phyloP scores from a whole-genome alignment of 2,329 filamentous ascomycete species.

The Cytospora schulzeri region DNA sequence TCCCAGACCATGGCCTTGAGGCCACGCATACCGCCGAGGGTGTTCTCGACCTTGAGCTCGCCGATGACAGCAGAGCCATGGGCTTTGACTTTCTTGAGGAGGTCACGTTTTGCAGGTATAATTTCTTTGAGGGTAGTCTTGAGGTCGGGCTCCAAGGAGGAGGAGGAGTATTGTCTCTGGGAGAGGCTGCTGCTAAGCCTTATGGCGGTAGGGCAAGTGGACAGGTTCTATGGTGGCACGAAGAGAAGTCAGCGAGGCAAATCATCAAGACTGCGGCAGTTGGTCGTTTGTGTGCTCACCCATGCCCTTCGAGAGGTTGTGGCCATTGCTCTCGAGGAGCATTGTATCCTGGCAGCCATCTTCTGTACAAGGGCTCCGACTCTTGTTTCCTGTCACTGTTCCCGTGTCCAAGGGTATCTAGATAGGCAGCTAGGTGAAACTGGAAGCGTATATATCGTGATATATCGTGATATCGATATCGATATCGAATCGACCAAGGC shows the following conservation, averaged over 20 bases:
- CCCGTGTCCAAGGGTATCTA: too few relatives aligned
- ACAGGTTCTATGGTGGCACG: conserved; percentile 34
- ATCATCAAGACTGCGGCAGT: background rate
- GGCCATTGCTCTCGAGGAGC: conserved; percentile 23
- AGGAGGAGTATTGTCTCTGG: conserved; percentile 67
- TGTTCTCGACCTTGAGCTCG: conserved; percentile 91
- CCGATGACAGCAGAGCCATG: conserved; percentile 81
- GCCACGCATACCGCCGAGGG: conserved; percentile 94
- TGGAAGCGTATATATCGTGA: background rate
- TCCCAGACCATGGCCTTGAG: conserved; percentile 99
- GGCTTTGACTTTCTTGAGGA: conserved; percentile 90
- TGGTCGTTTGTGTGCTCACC: conserved; percentile 8
- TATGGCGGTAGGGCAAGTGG: conserved; percentile 29
- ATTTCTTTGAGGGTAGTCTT: conserved; percentile 81
- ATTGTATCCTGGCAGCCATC: conserved; percentile 25
- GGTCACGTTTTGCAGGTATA: conserved; percentile 90
- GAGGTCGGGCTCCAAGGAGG: conserved; percentile 80
- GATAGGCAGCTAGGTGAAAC: too few relatives aligned
- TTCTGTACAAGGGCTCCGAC: background rate
- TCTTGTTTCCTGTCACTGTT: background rate
- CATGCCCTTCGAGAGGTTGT: conserved; percentile 3
- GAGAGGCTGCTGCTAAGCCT: conserved; percentile 33
- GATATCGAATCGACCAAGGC: background rate
- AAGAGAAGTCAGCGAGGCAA: background rate
- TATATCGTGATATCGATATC: background rate